Conservation (phyloP, 352 stramenopile genomes). For the Peronospora belbahrii region DNA sequence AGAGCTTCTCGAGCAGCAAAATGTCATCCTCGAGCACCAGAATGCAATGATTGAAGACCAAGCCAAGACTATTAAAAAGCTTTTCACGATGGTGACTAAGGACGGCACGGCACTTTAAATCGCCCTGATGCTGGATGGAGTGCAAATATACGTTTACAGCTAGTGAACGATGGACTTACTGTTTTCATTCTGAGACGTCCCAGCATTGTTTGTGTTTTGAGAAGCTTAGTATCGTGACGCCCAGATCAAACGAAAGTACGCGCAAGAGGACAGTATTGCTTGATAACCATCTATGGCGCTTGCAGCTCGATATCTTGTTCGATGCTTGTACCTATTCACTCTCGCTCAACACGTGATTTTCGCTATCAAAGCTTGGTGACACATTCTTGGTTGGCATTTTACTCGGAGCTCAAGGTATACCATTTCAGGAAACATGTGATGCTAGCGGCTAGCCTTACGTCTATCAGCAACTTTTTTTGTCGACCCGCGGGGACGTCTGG, state of each 20-base stretch:
- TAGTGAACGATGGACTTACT: not conserved
- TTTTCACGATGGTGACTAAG: conserved; percentile 22
- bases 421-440: conserved; percentile 33
- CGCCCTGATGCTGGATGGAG: not conserved
- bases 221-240: too few species aligned
- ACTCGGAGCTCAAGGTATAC: conserved; percentile 49
- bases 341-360: conserved; percentile 64
- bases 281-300: too few species aligned
- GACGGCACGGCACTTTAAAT: conserved; percentile 3
- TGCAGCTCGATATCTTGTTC: too few species aligned
- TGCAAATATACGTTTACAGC: not conserved
- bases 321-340: too few species aligned
- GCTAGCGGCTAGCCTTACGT: conserved; percentile 42
- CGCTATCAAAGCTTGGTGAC: conserved; percentile 39
- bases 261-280: too few species aligned
- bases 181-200: too few species aligned
- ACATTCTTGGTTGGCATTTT: conserved; percentile 50
- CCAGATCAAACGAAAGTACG: too few species aligned
- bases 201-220: too few species aligned
- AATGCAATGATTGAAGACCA: conserved; percentile 35
- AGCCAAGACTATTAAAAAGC: conserved; percentile 24
- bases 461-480: conserved; percentile 57
- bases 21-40: conserved; percentile 28
- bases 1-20: conserved; percentile 29
- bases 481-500: conserved; percentile 51